Evolutionary conservation across 176 grass and related monocot genomes (phyloP).

Genomic region (barley (Hordeum vulgare)): DNA sequence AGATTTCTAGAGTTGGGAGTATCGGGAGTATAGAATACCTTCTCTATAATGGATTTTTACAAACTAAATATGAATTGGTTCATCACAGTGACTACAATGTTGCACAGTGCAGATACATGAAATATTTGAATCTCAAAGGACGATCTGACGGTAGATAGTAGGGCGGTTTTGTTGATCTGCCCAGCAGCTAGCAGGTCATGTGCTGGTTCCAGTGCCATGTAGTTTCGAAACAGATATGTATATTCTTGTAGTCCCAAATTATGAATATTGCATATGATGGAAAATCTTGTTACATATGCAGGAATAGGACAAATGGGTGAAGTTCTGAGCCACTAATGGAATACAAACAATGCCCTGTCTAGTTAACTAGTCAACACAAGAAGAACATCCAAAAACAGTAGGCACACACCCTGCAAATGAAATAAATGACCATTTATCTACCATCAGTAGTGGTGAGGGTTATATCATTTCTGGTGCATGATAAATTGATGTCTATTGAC

Average conservation of each 20-base stretch:
- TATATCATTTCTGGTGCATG: conserved; percentile 14
- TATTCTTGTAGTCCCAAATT: neutral
- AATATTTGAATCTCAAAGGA: neutral
- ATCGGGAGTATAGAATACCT: too few species aligned
- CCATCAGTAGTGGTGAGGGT: conserved; percentile 23
- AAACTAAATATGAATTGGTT: neutral
- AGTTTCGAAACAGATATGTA: neutral
- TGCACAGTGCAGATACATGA: neutral
- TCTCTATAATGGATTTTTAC: neutral
- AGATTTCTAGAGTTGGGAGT: too few species aligned
- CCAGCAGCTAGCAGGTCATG: neutral
- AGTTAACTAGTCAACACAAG: neutral
- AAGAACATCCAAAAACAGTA: neutral
- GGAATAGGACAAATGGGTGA: neutral
- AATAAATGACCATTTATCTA: conserved; percentile 8
- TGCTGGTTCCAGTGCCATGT: neutral
- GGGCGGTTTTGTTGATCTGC: neutral
- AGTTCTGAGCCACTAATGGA: neutral
- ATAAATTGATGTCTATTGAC: neutral
- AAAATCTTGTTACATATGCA: conserved; percentile 1
- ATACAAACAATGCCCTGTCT: neutral
- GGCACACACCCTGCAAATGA: neutral
- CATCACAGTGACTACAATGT: neutral
- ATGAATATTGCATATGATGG: neutral
- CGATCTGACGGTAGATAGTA: neutral